Conservation (phyloP, 208 protist species). For the Leishmania aethiopica region DNA sequence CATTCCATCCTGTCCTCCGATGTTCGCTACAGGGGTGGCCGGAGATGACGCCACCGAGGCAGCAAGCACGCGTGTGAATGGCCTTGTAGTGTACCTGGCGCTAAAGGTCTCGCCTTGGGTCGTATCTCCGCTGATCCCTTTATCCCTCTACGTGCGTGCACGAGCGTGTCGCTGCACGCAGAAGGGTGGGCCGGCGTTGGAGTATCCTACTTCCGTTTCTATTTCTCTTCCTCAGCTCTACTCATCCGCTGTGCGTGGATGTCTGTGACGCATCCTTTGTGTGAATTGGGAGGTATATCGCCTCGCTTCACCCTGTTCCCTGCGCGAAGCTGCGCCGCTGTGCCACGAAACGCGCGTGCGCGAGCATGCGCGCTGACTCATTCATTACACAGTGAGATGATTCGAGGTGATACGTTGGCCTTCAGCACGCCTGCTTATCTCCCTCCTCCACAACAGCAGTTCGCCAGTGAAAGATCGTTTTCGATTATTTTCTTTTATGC, state of each 20-base stretch:
- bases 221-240: not conserved
- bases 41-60: not conserved
- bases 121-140: conserved; percentile 8
- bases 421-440: not conserved
- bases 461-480: not conserved
- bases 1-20: conserved; percentile 18
- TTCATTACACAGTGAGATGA: not conserved
- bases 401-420: not conserved
- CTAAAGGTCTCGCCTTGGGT: not conserved
- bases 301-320: not conserved
- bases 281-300: not conserved
- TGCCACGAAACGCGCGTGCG: not conserved
- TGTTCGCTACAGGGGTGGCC: not conserved
- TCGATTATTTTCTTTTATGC: not conserved
- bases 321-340: not conserved
- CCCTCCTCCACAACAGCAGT: not conserved
- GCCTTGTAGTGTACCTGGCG: conserved; percentile 21
- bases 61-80: not conserved
- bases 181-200: not conserved
- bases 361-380: not conserved
- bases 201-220: not conserved
- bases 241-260: not conserved
- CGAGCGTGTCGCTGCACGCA: not conserved
- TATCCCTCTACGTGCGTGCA: not conserved
- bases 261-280: not conserved